phyloP scores from a whole-genome alignment of 495 filamentous ascomycete species.

The Podospora fimiseda region DNA sequence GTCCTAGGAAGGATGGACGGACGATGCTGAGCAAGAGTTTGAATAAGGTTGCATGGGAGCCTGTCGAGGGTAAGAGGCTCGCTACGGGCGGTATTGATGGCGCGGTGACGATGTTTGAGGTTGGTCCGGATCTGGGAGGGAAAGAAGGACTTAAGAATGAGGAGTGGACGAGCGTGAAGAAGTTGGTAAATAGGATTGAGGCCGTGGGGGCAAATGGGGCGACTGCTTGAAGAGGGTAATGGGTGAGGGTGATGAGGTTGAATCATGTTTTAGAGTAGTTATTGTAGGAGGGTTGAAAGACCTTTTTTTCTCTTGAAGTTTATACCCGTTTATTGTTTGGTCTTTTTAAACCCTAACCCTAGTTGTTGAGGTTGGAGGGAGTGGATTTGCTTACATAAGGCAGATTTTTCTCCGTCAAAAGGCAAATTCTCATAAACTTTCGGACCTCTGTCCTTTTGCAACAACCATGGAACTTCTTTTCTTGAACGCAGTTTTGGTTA shows the following conservation, averaged over 20 bases:
- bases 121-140: constrained; percentile 76
- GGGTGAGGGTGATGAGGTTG: constrained; percentile 1
- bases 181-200: constrained; percentile 66
- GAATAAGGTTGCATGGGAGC: constrained; percentile 92
- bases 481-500: background rate
- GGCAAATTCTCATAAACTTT: too few species aligned
- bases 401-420: too few species aligned
- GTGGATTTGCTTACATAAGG: too few species aligned
- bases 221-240: constrained; percentile 6
- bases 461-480: background rate
- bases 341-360: too few species aligned
- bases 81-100: constrained; percentile 89
- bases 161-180: constrained; percentile 89
- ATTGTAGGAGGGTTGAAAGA: background rate
- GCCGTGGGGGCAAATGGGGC: constrained; percentile 31
- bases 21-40: constrained; percentile 67
- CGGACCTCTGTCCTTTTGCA: background rate
- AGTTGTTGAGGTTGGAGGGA: too few species aligned
- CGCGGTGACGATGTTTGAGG: constrained; percentile 85
- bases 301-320: background rate
- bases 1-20: constrained; percentile 50
- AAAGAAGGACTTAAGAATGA: constrained; percentile 72
- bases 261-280: background rate
- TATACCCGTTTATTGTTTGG: constrained; percentile 5
- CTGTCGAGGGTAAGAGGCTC: constrained; percentile 73